Conservation (phyloP, 805 yeast genomes). For the Schwanniomyces vanrijiae region DNA sequence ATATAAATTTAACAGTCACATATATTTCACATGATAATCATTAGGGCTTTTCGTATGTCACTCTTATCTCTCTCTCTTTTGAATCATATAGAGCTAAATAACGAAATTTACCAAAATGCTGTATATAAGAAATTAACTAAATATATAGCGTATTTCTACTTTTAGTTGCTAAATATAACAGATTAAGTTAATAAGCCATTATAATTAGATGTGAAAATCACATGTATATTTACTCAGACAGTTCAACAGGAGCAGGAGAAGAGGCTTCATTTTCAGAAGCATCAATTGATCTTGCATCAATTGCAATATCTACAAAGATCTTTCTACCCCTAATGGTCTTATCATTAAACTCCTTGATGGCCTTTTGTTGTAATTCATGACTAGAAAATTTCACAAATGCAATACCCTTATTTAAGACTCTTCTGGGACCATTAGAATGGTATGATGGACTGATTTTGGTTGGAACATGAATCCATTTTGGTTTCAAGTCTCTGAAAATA, state of each 20-base stretch:
- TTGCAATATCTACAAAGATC: conserved; percentile 70
- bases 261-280: conserved; percentile 26
- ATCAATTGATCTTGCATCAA: conserved; percentile 48
- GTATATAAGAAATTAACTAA: background rate
- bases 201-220: background rate
- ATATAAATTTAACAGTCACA: conserved; percentile 1
- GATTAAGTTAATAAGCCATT: background rate
- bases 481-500: conserved; percentile 48
- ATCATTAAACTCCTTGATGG: conserved; percentile 72
- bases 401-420: conserved; percentile 59
- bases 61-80: too few relatives aligned
- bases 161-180: background rate
- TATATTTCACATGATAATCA: background rate
- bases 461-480: conserved; percentile 63
- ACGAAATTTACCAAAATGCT: background rate
- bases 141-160: background rate
- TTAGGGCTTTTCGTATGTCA: conserved; percentile 1
- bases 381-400: conserved; percentile 62
- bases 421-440: conserved; percentile 43
- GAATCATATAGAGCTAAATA: too few relatives aligned
- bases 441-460: conserved; percentile 45
- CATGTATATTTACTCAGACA: background rate
- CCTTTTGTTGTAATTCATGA: conserved; percentile 64
- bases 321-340: conserved; percentile 63
- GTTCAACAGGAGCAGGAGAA: background rate